Base-by-base conservation (phyloP, 176 grass and related monocot genomes). In the Musa beccarii region DNA sequence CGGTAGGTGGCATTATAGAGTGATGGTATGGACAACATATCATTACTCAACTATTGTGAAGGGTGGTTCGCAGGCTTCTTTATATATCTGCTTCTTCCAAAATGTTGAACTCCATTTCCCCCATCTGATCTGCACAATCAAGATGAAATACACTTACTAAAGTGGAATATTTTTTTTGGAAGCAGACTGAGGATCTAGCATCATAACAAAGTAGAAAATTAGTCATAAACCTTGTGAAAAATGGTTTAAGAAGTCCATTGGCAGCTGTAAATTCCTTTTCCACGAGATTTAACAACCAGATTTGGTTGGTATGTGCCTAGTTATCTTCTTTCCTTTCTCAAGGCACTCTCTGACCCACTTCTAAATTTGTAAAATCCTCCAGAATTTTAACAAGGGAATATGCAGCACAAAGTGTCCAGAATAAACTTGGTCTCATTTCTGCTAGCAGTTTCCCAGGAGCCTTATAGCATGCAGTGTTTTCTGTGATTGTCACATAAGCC, bases 361-460 rank as follows among this genome's bases (percentile, higher is more conserved):
- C 29, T 57, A 82, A 59, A 52, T 82, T 57, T n/a, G 53, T 64
- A 76, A 82, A 82, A 69, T 75, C 72, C 72, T 55, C 72, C 14
- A 82, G 28, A 68, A 82, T 82, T 82, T 76, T 72, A 82, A 75
- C 51, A 23, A 76, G 56, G 80, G 53, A 82, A 51, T 82, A 49
- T 23, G 49, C 52, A 26, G 71, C 72, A 82, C 62, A 82, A 57
- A 72, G 72, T 23, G 51, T 82, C 80, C 80, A 82, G 50, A 75
- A 82, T 75, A 82, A 75, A 75, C 25, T 82, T 75, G 51, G 57
- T 68, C 72, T 75, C 28, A 69, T 82, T 63, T 82, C 80, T 51
- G 76, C 80, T 59, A 82, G 80, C 72, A 82, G 66, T 63, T 82
- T 82, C 28, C 80, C 80, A 61, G 80, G 72, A 69, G 72, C 71